Evolutionary conservation across 352 stramenopile species (phyloP).

Genomic region (Sclerospora graminicola): DNA sequence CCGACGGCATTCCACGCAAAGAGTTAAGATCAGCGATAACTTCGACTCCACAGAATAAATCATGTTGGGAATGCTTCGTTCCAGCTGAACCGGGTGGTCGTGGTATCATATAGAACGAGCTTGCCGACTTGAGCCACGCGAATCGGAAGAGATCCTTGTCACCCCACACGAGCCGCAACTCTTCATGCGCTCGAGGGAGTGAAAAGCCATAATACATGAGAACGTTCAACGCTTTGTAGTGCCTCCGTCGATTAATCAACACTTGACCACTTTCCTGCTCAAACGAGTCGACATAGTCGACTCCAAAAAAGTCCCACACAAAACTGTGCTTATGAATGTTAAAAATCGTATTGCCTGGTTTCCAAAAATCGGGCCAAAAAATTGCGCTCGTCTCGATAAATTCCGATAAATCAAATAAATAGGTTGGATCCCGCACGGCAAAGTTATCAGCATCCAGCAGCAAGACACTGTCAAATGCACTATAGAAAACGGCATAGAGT

Average conservation of each 20-base stretch:
- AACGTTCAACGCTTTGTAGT: conserved; percentile 44
- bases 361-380: conserved; percentile 84
- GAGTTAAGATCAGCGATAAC: no score
- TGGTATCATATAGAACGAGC: conserved; percentile 50
- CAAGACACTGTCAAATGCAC: conserved; percentile 41
- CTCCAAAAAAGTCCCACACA: conserved; percentile 57
- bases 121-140: conserved; percentile 66
- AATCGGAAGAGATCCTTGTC: conserved; percentile 82
- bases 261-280: conserved; percentile 84
- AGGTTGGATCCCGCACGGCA: conserved; percentile 39
- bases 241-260: conserved; percentile 48
- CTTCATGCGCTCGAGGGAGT: conserved; percentile 28
- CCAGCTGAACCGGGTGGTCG: conserved; percentile 40
- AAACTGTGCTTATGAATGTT: conserved; percentile 59
- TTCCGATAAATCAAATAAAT: conserved; percentile 55
- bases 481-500: conserved; percentile 42
- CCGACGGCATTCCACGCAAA: no score
- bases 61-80: conserved; percentile 29
- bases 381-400: conserved; percentile 48
- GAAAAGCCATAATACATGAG: conserved; percentile 67
- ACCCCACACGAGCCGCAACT: conserved; percentile 54
- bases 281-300: conserved; percentile 57
- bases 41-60: conserved; percentile 66
- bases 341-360: conserved; percentile 60
- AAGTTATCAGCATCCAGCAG: conserved; percentile 57